Conservation (phyloP, 768 basidiomycete species). For the Boletus sensibilis region DNA sequence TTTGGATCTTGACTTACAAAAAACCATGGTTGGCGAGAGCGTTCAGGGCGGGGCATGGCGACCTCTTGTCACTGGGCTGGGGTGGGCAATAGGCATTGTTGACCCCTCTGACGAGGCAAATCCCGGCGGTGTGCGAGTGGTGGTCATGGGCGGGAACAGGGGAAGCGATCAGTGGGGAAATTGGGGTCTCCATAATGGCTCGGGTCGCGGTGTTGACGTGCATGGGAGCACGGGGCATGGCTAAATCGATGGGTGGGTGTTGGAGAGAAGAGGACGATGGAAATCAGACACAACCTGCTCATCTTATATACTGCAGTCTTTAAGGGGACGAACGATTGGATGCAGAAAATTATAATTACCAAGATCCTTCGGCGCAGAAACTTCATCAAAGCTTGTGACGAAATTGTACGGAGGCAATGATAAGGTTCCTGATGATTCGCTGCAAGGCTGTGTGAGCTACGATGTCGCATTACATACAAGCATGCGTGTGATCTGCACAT, state of each 20-base stretch:
- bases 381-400: not conserved
- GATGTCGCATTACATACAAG: not conserved
- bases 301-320: conserved; percentile 4
- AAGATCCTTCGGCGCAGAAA: not conserved
- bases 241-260: too few relatives aligned
- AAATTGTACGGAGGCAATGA: not conserved
- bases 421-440: not conserved
- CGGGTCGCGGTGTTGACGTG: not conserved
- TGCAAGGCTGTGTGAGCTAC: conserved; percentile 4
- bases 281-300: not conserved
- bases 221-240: conserved; percentile 5
- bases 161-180: conserved; percentile 7
- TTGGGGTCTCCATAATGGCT: not conserved
- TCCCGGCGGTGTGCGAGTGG: conserved; percentile 18
- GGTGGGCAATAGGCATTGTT: conserved; percentile 44
- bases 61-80: conserved; percentile 50
- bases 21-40: conserved; percentile 74
- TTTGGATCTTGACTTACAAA: conserved; percentile 46
- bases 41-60: conserved; percentile 73
- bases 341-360: not conserved
- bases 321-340: not conserved
- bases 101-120: conserved; percentile 43
- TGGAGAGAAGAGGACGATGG: not conserved
- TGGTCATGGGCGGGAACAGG: conserved; percentile 18
- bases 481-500: not conserved